A percentile compares a stretch with the other conserved stretches of the same genome.
phyloP scores from a whole-genome alignment of 202 grass and related monocot genomes.

The Musa balbisiana region DNA sequence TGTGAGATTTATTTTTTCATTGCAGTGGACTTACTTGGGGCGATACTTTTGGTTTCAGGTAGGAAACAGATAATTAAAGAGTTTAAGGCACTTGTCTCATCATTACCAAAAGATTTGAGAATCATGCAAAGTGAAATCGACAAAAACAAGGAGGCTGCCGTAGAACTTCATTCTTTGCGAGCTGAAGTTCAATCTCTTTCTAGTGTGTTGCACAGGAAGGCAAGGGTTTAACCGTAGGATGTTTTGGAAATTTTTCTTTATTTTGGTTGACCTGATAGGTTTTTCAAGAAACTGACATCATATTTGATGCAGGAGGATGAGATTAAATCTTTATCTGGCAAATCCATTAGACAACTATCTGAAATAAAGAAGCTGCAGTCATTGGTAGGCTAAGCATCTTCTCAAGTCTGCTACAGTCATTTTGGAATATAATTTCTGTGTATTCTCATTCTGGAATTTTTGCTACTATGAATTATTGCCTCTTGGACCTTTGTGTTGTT shows the following conservation, averaged over 20 bases:
- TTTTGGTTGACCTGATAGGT: constrained; percentile 17
- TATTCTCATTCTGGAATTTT: no score
- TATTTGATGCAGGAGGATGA: constrained; percentile 47
- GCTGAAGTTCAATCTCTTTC: constrained; percentile 64
- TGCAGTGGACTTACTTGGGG: constrained; percentile 1
- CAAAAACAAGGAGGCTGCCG: constrained; percentile 50
- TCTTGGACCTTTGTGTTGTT: no score
- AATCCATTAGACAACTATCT: constrained; percentile 38
- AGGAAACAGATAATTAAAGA: constrained; percentile 66
- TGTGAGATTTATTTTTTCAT: neutral
- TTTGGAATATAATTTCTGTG: neutral
- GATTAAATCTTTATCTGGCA: constrained; percentile 39
- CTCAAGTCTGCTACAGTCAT: neutral
- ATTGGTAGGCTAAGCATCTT: constrained; percentile 26
- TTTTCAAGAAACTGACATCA: neutral
- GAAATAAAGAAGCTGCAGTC: constrained; percentile 59
- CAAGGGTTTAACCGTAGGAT: constrained; percentile 13
- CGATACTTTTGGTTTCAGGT: constrained; percentile 34
- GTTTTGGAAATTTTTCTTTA: constrained; percentile 1
- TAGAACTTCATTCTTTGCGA: constrained; percentile 56
- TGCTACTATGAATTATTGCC: no score
- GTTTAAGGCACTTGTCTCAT: constrained; percentile 61
- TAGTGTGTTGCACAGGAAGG: constrained; percentile 46
- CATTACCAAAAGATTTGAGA: constrained; percentile 53
- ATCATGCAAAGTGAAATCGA: constrained; percentile 58